Percentiles rank a stretch among this genome's conserved stretches.
These are phyloP conservation scores for Oehlia diaphana DNA, from an alignment of 192 early-diverging fungal genomes.

Conservation along the genomic window DNA sequence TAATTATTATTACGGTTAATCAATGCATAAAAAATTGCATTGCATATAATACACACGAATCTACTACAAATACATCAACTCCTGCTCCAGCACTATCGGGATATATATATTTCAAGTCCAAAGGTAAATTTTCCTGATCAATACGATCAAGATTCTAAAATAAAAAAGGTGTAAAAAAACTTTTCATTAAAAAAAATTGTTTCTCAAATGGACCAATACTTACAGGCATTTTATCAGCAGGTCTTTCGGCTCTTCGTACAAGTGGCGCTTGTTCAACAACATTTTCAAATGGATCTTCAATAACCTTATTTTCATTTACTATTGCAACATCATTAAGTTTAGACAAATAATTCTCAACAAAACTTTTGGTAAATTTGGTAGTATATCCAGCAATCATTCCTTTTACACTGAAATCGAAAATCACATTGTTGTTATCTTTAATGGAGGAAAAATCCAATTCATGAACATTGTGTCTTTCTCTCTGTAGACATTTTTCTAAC, in stretches of 20 bases:
- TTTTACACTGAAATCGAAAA: background rate
- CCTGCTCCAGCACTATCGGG: constrained; percentile 33
- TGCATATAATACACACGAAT: constrained; percentile 51
- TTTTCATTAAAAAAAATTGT: background rate
- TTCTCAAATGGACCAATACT: background rate
- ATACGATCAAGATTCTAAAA: background rate
- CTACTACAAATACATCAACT: constrained; percentile 48
- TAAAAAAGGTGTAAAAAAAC: background rate
- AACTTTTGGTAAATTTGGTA: background rate
- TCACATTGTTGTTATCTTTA: background rate
- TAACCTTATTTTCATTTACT: background rate
- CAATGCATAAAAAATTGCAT: constrained; percentile 52
- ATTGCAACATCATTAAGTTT: background rate
- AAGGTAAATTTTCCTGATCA: background rate
- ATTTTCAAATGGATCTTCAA: background rate
- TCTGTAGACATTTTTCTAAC: background rate
- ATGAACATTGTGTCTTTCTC: background rate
- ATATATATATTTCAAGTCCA: constrained; percentile 28
- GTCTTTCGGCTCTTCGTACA: background rate
- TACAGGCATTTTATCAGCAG: background rate
- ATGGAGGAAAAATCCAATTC: background rate
- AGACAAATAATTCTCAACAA: background rate
- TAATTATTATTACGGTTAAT: constrained; percentile 45
- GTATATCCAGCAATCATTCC: background rate
- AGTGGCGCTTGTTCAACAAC: background rate